Evolutionary conservation across 306 rosid species (phyloP), one percentile per base, ranked within the genome.

Genomic region (Lithocarpus polystachyus): DNA sequence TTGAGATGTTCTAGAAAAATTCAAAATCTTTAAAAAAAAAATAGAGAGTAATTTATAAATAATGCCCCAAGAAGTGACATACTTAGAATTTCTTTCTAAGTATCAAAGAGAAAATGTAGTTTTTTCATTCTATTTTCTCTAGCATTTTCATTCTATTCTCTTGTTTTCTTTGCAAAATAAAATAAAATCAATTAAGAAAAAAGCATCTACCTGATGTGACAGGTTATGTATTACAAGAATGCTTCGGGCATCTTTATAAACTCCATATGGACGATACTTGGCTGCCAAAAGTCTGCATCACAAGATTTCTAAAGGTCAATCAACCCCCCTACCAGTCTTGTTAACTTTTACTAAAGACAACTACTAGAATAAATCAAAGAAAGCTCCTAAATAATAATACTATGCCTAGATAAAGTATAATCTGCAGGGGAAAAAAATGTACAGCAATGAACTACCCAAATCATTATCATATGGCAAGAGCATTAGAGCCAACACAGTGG

Each of bases 171-270:
- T 35, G 59, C n/a, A 28, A 18, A 76, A 72, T 18, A 1, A 71
- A 81, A 81, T 19, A 73, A 48, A 15, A 35, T 48, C 28, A 8
- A 31, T 18, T 13, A 68, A 73, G 80, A 77, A 75, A 73, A 53
- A 65, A 19, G 60, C 18, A 35, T 15, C 37, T 85, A 91, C 98
- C 93, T 93, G 98, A 80, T 93, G 98, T 68, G 93, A 93, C 37
- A 93, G 88, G 75, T 93, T 93, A 77, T 93, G 98, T 76, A 93
- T 93, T 60, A 90, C 91, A 67, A 93, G 91, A 80, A 93, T 77
- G 81, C 97, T 89, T 15, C 98, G 90, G 6, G 97, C 93, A 83
- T 93, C 98, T 80, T 83, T 90, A 83, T 91, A 87, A 65, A 89
- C 88, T 79, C 95, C 98, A 82, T 85, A 73, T 7, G 97, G 95